Evolutionary conservation across 371 early-diverging fungal species (phyloP), one percentile per base, ranked within the genome.

Genomic region (Mucor circinelloides): DNA sequence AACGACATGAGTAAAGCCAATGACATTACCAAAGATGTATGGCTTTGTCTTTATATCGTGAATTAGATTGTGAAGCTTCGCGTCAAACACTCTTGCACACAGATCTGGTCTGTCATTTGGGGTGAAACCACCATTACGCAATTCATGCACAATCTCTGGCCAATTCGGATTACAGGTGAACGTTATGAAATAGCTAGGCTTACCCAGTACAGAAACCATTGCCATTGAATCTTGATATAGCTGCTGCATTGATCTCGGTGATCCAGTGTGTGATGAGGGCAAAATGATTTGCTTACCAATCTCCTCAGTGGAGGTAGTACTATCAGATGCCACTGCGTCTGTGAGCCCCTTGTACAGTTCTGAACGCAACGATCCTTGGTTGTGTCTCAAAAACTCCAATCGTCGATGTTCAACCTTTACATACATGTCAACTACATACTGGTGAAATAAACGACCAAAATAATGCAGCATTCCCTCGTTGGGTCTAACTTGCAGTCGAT

Each of bases 81-180:
- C 8, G 6, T 72, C 32, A 38, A 80, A 77, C 12, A 76, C 65
- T 0, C 70, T 63, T 15, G 60, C 58, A n/a, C 48, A 57, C 6
- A 77, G 30, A 44, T 74, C 72, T 15, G 68, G 71, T 0, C 71
- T 13, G 50, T 75, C 76, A 19, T 64, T 66, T 38, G 32, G 36
- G 3, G n/a, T 5, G 13, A 17, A n/a, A 1, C 21, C 0, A 54
- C 15, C 0, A 31, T 31, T 31, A 7, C 31, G 5, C 31, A 80
- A 62, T 3, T 67, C 70, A 15, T 42, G 42, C 6, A 13, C 17
- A 6, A 81, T 74, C 30, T 78, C 75, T 2, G 71, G 73, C 78
- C 81, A 80, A 9, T 21, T 57, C 0, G 80, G 75, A 31, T 77
- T 78, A 56, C 76, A 79, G 3, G 71, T 82, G n/a, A 82, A 74